Base-by-base conservation (phyloP, 176 grass and related monocot genomes). In the Carex myosuroides region DNA sequence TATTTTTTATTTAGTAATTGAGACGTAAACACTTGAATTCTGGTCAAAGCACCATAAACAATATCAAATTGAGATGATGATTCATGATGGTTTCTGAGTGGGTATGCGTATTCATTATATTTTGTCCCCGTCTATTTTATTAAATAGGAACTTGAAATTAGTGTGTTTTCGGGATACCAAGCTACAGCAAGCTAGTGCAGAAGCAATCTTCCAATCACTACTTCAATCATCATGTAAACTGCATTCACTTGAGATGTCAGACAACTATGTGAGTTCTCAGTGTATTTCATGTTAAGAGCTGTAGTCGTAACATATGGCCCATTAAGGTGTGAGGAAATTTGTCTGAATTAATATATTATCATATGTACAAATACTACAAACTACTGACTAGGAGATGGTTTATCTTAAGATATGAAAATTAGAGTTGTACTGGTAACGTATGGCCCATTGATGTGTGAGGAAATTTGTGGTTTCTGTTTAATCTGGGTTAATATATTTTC, bases 141-240 rank as follows among this genome's bases (percentile, higher is more conserved):
- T 65, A 56, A 64, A 57, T 63, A 89, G 87, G 83, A 55, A 50
- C 26, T 89, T 89, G 56, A 70, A 73, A 37, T 64, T 83, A 75
- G 77, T 89, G 16, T 80, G 77, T 89, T 85, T 89, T 75, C 84
- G 87, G 13, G 87, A 89, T 66, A 89, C 83, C 48, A 89, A 89
- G 77, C 60, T 89, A 42, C 87, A 85, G 64, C 73, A 84, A 82
- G 60, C 44, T 50, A 55, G 56, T 85, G 87, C 83, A 66, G 69
- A 81, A 81, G 24, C 29, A 32, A 85, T 89, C 30, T 41, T 89
- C 79, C 63, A 85, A 68, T 56, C 75, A 29, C 82, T 89, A 55
- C 56, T 89, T 22, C 42, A 57, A 21, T 89, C 87, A 52, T 89
- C 83, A 35, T 85, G 83, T 54, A 9, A 35, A 73, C 42, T 89